Percentiles rank a stretch among this genome's conserved stretches.
Evolutionary conservation across 129 eudicot genomes (phyloP).

Genomic region (Flaveria robusta): DNA sequence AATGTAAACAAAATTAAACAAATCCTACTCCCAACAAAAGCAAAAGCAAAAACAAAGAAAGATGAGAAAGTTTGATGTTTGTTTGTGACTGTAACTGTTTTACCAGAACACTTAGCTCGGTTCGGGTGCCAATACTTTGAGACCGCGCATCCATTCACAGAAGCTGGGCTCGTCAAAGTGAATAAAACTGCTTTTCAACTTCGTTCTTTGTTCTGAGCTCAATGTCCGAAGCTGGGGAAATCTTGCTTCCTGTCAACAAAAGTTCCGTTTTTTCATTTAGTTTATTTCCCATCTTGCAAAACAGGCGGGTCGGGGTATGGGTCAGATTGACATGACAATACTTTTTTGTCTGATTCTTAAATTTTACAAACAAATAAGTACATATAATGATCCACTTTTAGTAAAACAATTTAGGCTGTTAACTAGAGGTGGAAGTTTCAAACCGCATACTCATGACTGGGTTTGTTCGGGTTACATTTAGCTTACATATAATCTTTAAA

Average conservation of each 20-base stretch:
- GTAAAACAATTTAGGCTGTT: background rate
- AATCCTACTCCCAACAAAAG: constrained; percentile 14
- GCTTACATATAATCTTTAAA: background rate
- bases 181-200: constrained; percentile 84
- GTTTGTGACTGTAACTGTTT: background rate
- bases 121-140: constrained; percentile 88
- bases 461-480: background rate
- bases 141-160: constrained; percentile 91
- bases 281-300: background rate
- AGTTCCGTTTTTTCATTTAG: background rate
- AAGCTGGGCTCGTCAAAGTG: constrained; percentile 95
- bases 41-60: constrained; percentile 16
- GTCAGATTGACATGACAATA: background rate
- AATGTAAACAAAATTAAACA: constrained; percentile 32
- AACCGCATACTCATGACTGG: background rate
- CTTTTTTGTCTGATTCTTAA: background rate
- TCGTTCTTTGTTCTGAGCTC: constrained; percentile 70
- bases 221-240: constrained; percentile 91
- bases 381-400: background rate
- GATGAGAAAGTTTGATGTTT: background rate
- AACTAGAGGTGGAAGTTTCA: background rate
- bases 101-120: constrained; percentile 49
- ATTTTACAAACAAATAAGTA: background rate
- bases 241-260: constrained; percentile 85
- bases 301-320: background rate